Base-by-base conservation (phyloP, 2,329 filamentous ascomycete genomes). In the Uncinocarpus reesii region DNA sequence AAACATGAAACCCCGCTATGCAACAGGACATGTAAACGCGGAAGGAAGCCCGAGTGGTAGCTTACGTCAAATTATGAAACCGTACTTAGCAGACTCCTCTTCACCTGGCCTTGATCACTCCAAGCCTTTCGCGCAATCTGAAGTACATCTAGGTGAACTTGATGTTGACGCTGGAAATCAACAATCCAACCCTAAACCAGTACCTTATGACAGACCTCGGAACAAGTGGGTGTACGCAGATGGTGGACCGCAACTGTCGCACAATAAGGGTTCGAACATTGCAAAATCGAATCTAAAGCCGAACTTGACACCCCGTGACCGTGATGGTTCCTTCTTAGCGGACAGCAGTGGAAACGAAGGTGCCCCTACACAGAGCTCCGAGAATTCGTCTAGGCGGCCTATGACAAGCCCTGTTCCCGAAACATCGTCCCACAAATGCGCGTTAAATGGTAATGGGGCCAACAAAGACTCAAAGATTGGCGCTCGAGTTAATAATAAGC, bases 61-160 rank as follows among this genome's bases (percentile, higher is more conserved):
- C 65, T 71, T 95, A 56, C 79, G 86, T 51, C 79, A 86, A 66
- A 84, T 86, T 45, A 94, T 95, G 87, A 84, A 83, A 65, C 87
- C 86, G 5, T 95, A 87, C 62, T 69, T 95, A 13, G 60, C 56
- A 4, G 63, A 65, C n/a, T 53, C 57, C 28, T 48, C 34, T 16
- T 49, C 55, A 18, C 55, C 59, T 26, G 18, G 20, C 4, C 16
- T 47, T 52, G 57, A 42, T 49, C 51, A 24, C 60, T 60, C 34
- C 57, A 62, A 44, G 50, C 52, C 34, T 47, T 52, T 41, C 55
- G 15, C 23, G 1, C 31, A 40, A 36, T 38, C 36, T 34, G 37
- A 35, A 24, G 15, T 43, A n/a, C 36, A 34, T 13, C 23, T 24
- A 3, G 28, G 41, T 4, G 42, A 46, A 20, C 38, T 23, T 15